phyloP scores from a whole-genome alignment of 2,329 filamentous ascomycete genomes.

The Aspergillus eucalypticola region DNA sequence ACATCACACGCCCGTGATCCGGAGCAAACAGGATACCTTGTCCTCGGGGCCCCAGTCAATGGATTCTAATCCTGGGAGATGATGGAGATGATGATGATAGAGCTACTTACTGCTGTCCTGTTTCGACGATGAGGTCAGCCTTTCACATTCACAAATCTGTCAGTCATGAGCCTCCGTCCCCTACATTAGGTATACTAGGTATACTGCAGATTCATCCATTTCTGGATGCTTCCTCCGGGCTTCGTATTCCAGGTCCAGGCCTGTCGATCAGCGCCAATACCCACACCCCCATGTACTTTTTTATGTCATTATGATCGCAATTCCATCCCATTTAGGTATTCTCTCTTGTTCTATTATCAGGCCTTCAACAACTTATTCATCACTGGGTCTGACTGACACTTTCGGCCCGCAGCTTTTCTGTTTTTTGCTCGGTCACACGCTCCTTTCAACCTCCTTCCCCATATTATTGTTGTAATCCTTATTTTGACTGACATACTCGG shows the following conservation, averaged over 20 bases:
- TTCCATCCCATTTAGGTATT: neutral
- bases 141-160: neutral
- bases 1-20: constrained; percentile 6
- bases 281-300: neutral
- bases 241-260: constrained; percentile 15
- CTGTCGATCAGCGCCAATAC: constrained; percentile 9
- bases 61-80: neutral
- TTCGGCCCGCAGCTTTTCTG: constrained; percentile 25
- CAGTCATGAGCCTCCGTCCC: constrained; percentile 7
- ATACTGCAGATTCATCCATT: neutral
- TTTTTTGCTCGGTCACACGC: constrained; percentile 34
- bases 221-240: neutral
- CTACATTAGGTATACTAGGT: neutral
- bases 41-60: neutral
- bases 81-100: neutral
- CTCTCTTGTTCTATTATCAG: neutral
- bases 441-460: constrained; percentile 8
- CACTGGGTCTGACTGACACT: constrained; percentile 20
- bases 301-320: constrained; percentile 1
- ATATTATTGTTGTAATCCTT: constrained; percentile 17
- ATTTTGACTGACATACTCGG: constrained; percentile 27
- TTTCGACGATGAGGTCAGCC: constrained; percentile 1
- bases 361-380: too few species aligned
- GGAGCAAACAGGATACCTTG: neutral
- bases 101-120: neutral